Evolutionary conservation across 129 eudicot genomes (phyloP).

Genomic region (Pseudognaphalium luteoalbum): DNA sequence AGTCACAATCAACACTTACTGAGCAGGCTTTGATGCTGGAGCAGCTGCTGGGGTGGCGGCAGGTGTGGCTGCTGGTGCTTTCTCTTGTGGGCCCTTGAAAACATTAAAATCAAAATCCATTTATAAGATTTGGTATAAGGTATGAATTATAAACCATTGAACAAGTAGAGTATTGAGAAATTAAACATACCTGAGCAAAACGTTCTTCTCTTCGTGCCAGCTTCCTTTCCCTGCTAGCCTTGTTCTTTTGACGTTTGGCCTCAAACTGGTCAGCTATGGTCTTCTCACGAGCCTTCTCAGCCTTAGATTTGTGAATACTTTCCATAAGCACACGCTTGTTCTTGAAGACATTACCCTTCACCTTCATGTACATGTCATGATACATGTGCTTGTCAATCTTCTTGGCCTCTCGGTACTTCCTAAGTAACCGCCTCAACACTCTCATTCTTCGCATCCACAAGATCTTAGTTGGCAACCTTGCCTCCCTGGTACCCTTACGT

Average conservation of each 20-base stretch:
- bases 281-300: conserved; percentile 98
- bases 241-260: conserved; percentile 95
- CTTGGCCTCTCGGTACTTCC: conserved; percentile 88
- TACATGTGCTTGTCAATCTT: conserved; percentile 98
- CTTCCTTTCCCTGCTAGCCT: conserved; percentile 97
- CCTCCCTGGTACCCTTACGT: conserved; percentile 94
- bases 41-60: conserved; percentile 37
- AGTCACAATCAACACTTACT: conserved; percentile 38
- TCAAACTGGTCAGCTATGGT: conserved; percentile 85
- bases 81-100: conserved; percentile 53
- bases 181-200: conserved; percentile 65
- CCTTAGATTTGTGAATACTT: conserved; percentile 95
- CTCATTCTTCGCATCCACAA: conserved; percentile 98
- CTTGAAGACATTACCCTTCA: conserved; percentile 93
- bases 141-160: background rate
- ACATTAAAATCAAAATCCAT: background rate
- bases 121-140: too few relatives aligned
- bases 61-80: conserved; percentile 38
- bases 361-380: conserved; percentile 99
- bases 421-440: conserved; percentile 77
- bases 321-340: conserved; percentile 96
- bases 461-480: conserved; percentile 85
- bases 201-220: conserved; percentile 89
- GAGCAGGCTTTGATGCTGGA: conserved; percentile 45
- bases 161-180: background rate